Percentiles rank a stretch among this genome's conserved stretches.
Conservation (phyloP, 176 grass and related monocot genomes). For the Lolium perenne region DNA sequence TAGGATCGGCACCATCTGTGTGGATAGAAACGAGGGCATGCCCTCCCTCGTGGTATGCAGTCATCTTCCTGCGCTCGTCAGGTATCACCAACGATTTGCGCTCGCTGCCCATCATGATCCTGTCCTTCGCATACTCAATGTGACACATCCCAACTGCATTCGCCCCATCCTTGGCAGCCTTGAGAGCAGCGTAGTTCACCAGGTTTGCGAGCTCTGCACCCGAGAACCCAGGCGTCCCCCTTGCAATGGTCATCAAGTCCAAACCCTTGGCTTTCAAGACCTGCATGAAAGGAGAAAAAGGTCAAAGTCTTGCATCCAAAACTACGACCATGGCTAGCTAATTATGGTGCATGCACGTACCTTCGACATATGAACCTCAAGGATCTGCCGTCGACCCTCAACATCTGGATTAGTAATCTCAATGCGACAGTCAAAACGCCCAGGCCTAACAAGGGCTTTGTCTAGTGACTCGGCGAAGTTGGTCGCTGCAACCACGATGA, state of each 20-base stretch:
- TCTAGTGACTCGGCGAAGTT: slow-evolving; percentile 82
- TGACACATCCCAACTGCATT: not conserved
- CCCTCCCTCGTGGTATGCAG: not conserved
- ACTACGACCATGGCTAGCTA: too few relatives aligned
- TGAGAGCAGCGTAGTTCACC: not conserved
- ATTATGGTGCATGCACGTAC: slow-evolving; percentile 21
- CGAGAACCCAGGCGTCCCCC: not conserved
- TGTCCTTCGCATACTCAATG: not conserved
- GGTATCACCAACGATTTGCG: not conserved
- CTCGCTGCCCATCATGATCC: not conserved
- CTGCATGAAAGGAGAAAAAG: not conserved
- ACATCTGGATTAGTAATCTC: slow-evolving; percentile 81
- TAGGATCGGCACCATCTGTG: not conserved
- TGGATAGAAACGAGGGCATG: not conserved
- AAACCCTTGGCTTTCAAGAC: not conserved
- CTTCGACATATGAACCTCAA: slow-evolving; percentile 86
- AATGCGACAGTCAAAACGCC: slow-evolving; percentile 83
- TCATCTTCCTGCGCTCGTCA: not conserved
- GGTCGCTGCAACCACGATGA: slow-evolving; percentile 86
- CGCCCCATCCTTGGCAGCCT: slow-evolving; percentile 12
- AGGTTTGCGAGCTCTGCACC: slow-evolving; percentile 14
- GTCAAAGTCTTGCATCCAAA: not conserved
- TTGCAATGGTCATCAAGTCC: not conserved
- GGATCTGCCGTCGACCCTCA: slow-evolving; percentile 75
- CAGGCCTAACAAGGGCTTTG: slow-evolving; percentile 83